These are phyloP conservation scores for Gentiana straminea DNA, from an alignment of 257 asterid genomes.

Conservation along the genomic window DNA sequence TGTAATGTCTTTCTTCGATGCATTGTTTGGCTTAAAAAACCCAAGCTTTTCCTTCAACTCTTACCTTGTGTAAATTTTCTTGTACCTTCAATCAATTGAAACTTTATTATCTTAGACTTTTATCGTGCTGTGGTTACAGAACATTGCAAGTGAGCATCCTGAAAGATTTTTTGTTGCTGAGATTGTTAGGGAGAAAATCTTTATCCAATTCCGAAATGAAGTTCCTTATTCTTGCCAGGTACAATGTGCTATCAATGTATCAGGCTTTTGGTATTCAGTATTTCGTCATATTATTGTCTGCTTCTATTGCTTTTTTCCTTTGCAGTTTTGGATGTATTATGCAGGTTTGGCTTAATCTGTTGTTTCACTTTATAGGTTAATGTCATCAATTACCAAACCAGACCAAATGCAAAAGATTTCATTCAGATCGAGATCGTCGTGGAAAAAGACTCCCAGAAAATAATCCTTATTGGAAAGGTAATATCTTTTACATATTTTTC, in stretches of 20 bases:
- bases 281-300: neutral
- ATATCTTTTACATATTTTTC: neutral
- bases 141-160: conserved; percentile 93
- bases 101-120: neutral
- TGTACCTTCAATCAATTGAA: too few species aligned
- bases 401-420: conserved; percentile 89
- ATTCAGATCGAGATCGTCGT: conserved; percentile 91
- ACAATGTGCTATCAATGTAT: conserved; percentile 5
- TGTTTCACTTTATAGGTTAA: conserved; percentile 42
- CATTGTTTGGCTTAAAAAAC: neutral
- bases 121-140: conserved; percentile 32
- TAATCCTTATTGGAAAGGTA: conserved; percentile 94
- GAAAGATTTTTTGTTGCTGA: conserved; percentile 93
- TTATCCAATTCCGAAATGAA: conserved; percentile 82
- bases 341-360: neutral
- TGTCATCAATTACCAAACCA: conserved; percentile 64
- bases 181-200: conserved; percentile 88
- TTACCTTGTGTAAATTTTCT: too few species aligned
- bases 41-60: neutral
- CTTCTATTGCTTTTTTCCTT: conserved; percentile 2
- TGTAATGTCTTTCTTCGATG: neutral
- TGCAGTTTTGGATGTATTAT: neutral
- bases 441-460: conserved; percentile 86
- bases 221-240: conserved; percentile 99
- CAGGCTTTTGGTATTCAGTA: neutral